These are phyloP conservation scores for Mycosphaerelloides madeirae DNA, from an alignment of 2,329 filamentous ascomycete species.

Conservation along the genomic window DNA sequence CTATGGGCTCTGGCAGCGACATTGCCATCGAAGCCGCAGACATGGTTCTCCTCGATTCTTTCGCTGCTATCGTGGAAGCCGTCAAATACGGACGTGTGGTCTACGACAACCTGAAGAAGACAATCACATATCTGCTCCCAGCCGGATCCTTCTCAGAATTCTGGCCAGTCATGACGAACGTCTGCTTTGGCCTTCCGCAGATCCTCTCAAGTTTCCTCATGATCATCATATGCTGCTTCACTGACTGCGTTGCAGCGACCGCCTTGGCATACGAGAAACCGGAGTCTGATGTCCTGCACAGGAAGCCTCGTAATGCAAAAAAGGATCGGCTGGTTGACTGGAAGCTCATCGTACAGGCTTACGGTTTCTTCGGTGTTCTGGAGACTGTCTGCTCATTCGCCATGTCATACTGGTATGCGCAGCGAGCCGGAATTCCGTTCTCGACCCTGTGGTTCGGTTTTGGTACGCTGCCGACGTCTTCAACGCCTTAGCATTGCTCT, in stretches of 20 bases:
- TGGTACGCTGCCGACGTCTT: conserved; percentile 38
- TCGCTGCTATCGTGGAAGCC: conserved; percentile 66
- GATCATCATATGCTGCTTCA: conserved; percentile 60
- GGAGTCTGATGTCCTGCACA: conserved; percentile 68
- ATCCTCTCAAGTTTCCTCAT: conserved; percentile 70
- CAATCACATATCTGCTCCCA: conserved; percentile 67
- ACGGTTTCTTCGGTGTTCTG: conserved; percentile 62
- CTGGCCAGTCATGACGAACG: conserved; percentile 69
- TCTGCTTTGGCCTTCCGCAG: conserved; percentile 67
- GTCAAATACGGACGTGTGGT: conserved; percentile 68
- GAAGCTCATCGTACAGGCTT: conserved; percentile 67
- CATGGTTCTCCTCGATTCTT: conserved; percentile 63
- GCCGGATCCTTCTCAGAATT: conserved; percentile 72
- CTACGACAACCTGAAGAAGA: conserved; percentile 78
- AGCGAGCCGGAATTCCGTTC: conserved; percentile 58
- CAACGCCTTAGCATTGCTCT: too few relatives aligned
- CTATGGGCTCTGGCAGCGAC: conserved; percentile 54
- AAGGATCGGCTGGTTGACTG: conserved; percentile 69
- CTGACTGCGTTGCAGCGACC: conserved; percentile 68
- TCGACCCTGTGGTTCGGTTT: conserved; percentile 64
- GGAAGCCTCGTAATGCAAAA: conserved; percentile 62
- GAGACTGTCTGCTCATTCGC: conserved; percentile 39
- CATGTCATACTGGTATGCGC: conserved; percentile 44
- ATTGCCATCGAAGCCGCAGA: conserved; percentile 60
- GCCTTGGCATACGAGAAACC: conserved; percentile 71